Base-by-base conservation (phyloP, 2,329 filamentous ascomycete species). In the Amylocarpus encephaloides region DNA sequence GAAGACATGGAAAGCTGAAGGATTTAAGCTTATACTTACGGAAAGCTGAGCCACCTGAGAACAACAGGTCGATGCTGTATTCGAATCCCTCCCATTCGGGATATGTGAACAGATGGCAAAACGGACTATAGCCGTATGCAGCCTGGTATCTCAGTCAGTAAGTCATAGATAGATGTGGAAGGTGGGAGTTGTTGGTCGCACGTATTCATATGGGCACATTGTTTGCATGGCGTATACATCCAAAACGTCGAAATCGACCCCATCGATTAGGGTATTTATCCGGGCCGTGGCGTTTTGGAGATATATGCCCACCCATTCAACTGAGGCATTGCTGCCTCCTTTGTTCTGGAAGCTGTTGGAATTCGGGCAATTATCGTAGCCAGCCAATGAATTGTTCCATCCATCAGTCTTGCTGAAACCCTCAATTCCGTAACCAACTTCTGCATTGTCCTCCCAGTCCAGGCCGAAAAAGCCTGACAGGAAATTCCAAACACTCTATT, bases 391-490 rank as follows among this genome's bases (percentile, higher is more conserved):
- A 63, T 88, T 88, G 68, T 89, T 89, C 45, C 45, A 51, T 22
- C 41, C n/a, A 11, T 33, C 39, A 16, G 22, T 18, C 11, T 39
- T 38, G 15, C 36, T 40, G 36, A 47, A 47, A 32, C 45, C 49
- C 33, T 51, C 49, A 18, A 51, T 51, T 15, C 45, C 49, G 65
- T 79, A 85, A 2, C 71, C 71, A 1, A 63, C 61, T 13, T 73
- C 68, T 61, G 77, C 85, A 62, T 88, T 86, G 29, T 81, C 75
- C 1, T 80, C 75, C 85, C 85, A 90, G 42, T 84, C 78, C 0
- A 88, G 74, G 0, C 86, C 86, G 62, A 90, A 90, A 70, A 90
- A 90, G 0, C 86, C 86, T 5, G 85, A 83, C 63, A 89, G 70
- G 67, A 88, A 90, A 66, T 90, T 85, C 66, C 90, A 85, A 2